Evolutionary conservation across 257 asterid genomes (phyloP).

Genomic region (Nicotiana benthamiana): DNA sequence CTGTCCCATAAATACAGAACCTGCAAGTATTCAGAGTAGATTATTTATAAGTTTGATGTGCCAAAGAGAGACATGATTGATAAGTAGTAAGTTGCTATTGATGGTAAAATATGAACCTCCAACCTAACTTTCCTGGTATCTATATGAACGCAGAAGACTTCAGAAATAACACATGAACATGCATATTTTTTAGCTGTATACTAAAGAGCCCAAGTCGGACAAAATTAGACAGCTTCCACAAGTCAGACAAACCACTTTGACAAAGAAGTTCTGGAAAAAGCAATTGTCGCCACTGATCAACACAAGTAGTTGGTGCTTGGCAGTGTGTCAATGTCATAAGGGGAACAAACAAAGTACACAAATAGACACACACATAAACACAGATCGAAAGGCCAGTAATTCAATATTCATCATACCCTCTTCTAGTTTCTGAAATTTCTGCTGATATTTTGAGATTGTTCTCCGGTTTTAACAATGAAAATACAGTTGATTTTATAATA

Average conservation of each 20-base stretch:
- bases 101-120: not conserved
- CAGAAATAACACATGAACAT: not conserved
- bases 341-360: not conserved
- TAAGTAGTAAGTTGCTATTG: not conserved
- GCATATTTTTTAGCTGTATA: not conserved
- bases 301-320: not conserved
- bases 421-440: not conserved
- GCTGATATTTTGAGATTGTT: not conserved
- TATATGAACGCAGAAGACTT: not conserved
- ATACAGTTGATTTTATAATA: not conserved
- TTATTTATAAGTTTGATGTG: not conserved
- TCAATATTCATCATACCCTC: not conserved
- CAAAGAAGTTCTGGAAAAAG: not conserved
- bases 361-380: not conserved
- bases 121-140: not conserved
- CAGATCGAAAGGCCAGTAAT: not conserved
- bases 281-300: not conserved
- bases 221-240: not conserved
- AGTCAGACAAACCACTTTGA: not conserved
- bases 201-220: not conserved
- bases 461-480: not conserved
- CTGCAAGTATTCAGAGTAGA: slow-evolving; percentile 26
- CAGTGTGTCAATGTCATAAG: not conserved
- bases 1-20: slow-evolving; percentile 79
- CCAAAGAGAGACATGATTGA: not conserved